Conservation (phyloP, 2,329 filamentous ascomycete species). For the Capronia coronata region DNA sequence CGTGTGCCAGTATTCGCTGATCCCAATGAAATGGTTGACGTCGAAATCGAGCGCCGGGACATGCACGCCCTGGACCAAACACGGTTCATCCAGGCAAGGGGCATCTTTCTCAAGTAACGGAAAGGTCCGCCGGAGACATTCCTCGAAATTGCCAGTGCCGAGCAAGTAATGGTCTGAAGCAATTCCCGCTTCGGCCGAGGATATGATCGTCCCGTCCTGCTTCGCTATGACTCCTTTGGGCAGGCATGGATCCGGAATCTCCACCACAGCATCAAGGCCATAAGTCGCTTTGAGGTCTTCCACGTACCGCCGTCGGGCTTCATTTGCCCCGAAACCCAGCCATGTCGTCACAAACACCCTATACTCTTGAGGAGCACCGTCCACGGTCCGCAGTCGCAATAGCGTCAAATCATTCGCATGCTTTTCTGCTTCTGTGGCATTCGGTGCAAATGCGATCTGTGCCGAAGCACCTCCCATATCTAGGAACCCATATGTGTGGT, state of each 20-base stretch:
- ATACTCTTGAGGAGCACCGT: constrained; percentile 72
- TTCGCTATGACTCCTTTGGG: constrained; percentile 69
- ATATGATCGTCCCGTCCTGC: constrained; percentile 57
- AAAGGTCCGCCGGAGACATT: constrained; percentile 74
- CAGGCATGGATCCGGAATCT: constrained; percentile 85
- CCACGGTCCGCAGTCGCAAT: constrained; percentile 73
- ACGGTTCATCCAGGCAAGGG: constrained; percentile 74
- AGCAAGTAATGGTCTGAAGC: constrained; percentile 48
- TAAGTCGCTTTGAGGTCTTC: constrained; percentile 64
- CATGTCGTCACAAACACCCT: constrained; percentile 92
- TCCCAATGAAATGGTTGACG: constrained; percentile 94
- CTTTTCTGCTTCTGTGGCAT: constrained; percentile 79
- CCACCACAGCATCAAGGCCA: constrained; percentile 50
- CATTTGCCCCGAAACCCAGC: constrained; percentile 94
- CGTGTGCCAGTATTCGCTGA: constrained; percentile 98
- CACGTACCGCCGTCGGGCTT: constrained; percentile 82
- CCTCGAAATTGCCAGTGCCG: constrained; percentile 79
- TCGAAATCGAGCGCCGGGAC: constrained; percentile 95
- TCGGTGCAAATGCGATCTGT: constrained; percentile 96
- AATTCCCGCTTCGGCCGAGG: constrained; percentile 34
- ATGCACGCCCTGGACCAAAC: constrained; percentile 82
- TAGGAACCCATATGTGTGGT: constrained; percentile 93
- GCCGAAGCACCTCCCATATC: constrained; percentile 98
- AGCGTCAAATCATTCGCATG: constrained; percentile 86
- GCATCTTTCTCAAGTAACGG: constrained; percentile 85